Conservation (phyloP, 148 eudicot genomes). For the Polygonum aviculare region DNA sequence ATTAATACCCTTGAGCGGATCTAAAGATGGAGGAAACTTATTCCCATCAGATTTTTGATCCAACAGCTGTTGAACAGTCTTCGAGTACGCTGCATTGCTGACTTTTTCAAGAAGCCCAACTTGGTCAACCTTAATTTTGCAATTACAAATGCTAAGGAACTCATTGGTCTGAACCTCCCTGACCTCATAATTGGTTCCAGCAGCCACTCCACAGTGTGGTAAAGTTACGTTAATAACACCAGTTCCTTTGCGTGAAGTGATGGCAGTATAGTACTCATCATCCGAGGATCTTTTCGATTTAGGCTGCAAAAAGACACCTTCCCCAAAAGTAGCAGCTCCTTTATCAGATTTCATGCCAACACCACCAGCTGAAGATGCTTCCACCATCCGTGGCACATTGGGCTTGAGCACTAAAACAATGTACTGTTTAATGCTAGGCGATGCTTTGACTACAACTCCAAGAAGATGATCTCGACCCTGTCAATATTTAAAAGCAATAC, state of each 20-base stretch:
- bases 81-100: constrained; percentile 68
- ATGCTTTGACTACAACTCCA: constrained; percentile 68
- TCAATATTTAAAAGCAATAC: constrained; percentile 17
- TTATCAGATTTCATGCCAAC: constrained; percentile 22
- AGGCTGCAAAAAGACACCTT: constrained; percentile 50
- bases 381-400: constrained; percentile 37
- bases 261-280: constrained; percentile 69
- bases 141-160: constrained; percentile 57
- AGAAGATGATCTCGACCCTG: constrained; percentile 89
- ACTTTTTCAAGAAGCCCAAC: constrained; percentile 78
- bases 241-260: constrained; percentile 62
- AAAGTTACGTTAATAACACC: constrained; percentile 57
- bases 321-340: constrained; percentile 39
- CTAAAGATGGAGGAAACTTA: constrained; percentile 83
- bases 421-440: constrained; percentile 47
- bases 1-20: constrained; percentile 70
- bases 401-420: constrained; percentile 71
- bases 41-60: constrained; percentile 54
- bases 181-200: constrained; percentile 74
- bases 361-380: constrained; percentile 27
- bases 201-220: constrained; percentile 74
- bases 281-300: constrained; percentile 67
- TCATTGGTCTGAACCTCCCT: constrained; percentile 66
- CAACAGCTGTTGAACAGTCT: constrained; percentile 65
- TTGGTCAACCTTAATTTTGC: constrained; percentile 70